These are phyloP conservation scores for Endocalyx cinctus DNA, from an alignment of 2,329 filamentous ascomycete genomes.

Conservation along the genomic window DNA sequence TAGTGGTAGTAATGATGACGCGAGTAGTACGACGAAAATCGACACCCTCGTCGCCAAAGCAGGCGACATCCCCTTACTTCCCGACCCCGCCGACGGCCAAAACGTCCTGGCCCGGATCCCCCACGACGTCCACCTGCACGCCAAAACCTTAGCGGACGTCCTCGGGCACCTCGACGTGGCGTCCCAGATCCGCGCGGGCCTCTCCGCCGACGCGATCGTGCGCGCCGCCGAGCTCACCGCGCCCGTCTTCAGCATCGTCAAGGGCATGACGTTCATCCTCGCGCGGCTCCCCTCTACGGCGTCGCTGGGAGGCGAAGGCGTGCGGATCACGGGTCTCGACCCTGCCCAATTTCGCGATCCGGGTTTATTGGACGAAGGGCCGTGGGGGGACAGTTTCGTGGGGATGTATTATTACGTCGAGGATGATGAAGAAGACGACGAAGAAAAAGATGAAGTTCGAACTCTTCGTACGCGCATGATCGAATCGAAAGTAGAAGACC, in stretches of 20 bases:
- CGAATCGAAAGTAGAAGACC: conserved; percentile 45
- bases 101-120: conserved; percentile 59
- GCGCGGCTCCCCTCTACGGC: conserved; percentile 57
- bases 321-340: conserved; percentile 27
- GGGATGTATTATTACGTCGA: conserved; percentile 57
- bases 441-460: conserved; percentile 20
- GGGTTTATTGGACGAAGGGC: conserved; percentile 42
- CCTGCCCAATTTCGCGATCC: conserved; percentile 22
- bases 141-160: conserved; percentile 31
- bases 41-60: conserved; percentile 28
- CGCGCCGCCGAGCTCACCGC: conserved; percentile 28
- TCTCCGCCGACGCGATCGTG: conserved; percentile 17
- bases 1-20: conserved; percentile 14
- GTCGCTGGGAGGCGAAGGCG: conserved; percentile 42
- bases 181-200: conserved; percentile 6
- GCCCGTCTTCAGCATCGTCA: conserved; percentile 60
- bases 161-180: conserved; percentile 11
- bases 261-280: conserved; percentile 70
- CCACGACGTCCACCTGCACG: conserved; percentile 61
- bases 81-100: neutral
- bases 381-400: conserved; percentile 51
- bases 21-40: conserved; percentile 24
- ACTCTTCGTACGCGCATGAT: conserved; percentile 59
- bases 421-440: conserved; percentile 20
- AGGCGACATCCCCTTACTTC: too few relatives aligned